These are phyloP conservation scores for Erucastrum elatum DNA, from an alignment of 345 rosid species.

Conservation along the genomic window DNA sequence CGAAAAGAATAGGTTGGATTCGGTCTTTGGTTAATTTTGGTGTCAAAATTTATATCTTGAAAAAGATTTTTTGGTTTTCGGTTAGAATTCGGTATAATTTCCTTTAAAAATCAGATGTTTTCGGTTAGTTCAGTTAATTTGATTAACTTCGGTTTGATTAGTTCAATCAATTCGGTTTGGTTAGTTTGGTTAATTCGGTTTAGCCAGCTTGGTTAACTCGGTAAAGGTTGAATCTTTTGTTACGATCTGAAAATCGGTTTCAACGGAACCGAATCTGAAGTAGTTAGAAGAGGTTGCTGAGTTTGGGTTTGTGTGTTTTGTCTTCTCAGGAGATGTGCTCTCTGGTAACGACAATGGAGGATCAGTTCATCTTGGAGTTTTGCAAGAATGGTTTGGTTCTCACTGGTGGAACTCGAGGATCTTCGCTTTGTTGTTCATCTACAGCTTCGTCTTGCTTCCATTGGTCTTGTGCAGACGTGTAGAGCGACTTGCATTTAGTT, in stretches of 20 bases:
- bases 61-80: background rate
- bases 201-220: background rate
- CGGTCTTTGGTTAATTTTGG: background rate
- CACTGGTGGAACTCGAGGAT: slow-evolving; percentile 84
- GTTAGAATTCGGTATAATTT: background rate
- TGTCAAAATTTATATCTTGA: too few relatives aligned
- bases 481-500: slow-evolving; percentile 30
- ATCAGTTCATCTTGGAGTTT: slow-evolving; percentile 65
- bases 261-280: background rate
- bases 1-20: too few relatives aligned
- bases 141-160: background rate
- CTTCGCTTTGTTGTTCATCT: slow-evolving; percentile 53
- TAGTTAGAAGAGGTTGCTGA: background rate
- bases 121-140: too few relatives aligned
- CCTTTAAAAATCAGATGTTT: too few relatives aligned
- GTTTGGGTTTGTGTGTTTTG: slow-evolving; percentile 1
- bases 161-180: background rate
- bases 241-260: background rate
- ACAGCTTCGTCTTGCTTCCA: slow-evolving; percentile 68
- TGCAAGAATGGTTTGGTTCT: slow-evolving; percentile 87
- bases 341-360: slow-evolving; percentile 64
- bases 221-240: too few relatives aligned
- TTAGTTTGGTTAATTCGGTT: background rate
- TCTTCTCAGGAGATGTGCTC: slow-evolving; percentile 69
- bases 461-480: slow-evolving; percentile 59